Percentiles rank a stretch among this genome's conserved stretches.
phyloP scores from a whole-genome alignment of 2,329 filamentous ascomycete species.

The Cladosporium sp. region DNA sequence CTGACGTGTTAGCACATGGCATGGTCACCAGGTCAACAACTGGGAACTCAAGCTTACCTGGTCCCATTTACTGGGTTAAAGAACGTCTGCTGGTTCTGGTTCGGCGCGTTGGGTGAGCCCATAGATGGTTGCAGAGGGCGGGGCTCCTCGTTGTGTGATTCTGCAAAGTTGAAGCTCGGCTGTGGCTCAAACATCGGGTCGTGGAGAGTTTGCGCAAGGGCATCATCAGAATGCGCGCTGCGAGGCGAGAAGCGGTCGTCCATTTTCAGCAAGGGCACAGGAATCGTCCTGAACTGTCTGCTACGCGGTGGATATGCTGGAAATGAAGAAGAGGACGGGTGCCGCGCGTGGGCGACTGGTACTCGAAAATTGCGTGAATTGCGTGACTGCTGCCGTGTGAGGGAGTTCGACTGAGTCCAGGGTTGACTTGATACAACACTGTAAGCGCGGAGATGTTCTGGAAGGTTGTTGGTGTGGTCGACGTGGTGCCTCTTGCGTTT shows the following conservation, averaged over 20 bases:
- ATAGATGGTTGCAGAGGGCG: constrained; percentile 27
- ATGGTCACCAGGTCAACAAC: neutral
- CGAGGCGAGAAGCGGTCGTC: constrained; percentile 15
- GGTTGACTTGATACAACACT: neutral
- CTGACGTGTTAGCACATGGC: constrained; percentile 4
- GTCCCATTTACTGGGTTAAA: constrained; percentile 7
- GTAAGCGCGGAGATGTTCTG: neutral
- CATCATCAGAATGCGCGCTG: constrained; percentile 13
- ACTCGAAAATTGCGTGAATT: neutral
- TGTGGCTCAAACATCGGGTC: constrained; percentile 32
- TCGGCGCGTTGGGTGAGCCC: constrained; percentile 16
- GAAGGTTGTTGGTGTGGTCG: neutral
- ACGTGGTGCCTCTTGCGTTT: neutral
- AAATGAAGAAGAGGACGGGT: neutral
- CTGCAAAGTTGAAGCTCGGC: constrained; percentile 29
- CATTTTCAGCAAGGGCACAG: neutral
- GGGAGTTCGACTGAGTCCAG: neutral
- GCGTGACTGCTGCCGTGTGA: neutral
- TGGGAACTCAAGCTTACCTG: neutral
- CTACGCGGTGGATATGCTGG: neutral
- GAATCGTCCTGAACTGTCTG: neutral
- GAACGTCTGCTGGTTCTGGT: constrained; percentile 10
- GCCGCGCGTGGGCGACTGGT: neutral
- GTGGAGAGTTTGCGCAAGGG: constrained; percentile 14
- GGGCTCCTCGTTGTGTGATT: constrained; percentile 22